Percentiles rank a stretch among this genome's conserved stretches.
phyloP scores from a whole-genome alignment of 345 rosid species.

The Citrus maxima region DNA sequence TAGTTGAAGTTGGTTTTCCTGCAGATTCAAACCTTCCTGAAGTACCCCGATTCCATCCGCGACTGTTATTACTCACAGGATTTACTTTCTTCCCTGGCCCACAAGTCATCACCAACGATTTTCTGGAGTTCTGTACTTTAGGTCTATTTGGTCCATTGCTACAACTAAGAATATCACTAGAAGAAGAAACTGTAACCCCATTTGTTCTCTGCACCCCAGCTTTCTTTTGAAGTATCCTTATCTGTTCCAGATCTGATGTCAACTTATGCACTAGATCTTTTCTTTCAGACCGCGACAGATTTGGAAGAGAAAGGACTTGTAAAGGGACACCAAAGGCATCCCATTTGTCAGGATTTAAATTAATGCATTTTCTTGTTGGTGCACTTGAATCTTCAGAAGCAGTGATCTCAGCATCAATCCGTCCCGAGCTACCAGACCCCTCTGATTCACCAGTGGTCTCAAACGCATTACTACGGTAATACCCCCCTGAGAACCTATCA shows the following conservation, averaged over 20 bases:
- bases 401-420: slow-evolving; percentile 58
- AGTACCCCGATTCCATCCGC: slow-evolving; percentile 46
- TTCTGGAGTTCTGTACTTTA: slow-evolving; percentile 30
- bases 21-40: slow-evolving; percentile 54
- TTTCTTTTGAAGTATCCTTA: slow-evolving; percentile 59
- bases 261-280: slow-evolving; percentile 57
- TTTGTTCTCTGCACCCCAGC: slow-evolving; percentile 48
- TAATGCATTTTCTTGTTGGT: slow-evolving; percentile 54
- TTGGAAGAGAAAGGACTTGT: slow-evolving; percentile 59
- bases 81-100: slow-evolving; percentile 53
- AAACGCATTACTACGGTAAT: slow-evolving; percentile 35
- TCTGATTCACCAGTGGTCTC: slow-evolving; percentile 71
- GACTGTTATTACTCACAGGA: slow-evolving; percentile 33
- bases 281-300: slow-evolving; percentile 59
- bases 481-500: slow-evolving; percentile 53
- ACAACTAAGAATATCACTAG: slow-evolving; percentile 65
- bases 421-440: slow-evolving; percentile 80
- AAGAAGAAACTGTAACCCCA: slow-evolving; percentile 49
- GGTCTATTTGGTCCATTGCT: slow-evolving; percentile 45
- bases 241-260: slow-evolving; percentile 64
- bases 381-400: slow-evolving; percentile 68
- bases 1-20: slow-evolving; percentile 33
- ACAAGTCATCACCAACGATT: slow-evolving; percentile 36
- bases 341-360: slow-evolving; percentile 43
- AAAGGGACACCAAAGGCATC: slow-evolving; percentile 56